These are phyloP conservation scores for Gilbertella persicaria DNA, from an alignment of 371 early-diverging fungal genomes.

Conservation along the genomic window DNA sequence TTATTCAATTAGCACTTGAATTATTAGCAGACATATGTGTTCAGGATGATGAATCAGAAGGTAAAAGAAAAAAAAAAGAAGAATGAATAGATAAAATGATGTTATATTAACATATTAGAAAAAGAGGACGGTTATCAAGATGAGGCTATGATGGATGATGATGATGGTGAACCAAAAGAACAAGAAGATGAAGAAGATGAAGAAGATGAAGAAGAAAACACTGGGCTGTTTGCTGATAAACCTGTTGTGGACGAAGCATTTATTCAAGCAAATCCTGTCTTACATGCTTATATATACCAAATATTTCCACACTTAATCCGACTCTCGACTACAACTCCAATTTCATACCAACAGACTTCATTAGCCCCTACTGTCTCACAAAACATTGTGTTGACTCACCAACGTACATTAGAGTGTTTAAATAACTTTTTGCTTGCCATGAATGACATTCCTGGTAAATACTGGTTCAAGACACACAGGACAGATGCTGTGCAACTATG, in stretches of 20 bases:
- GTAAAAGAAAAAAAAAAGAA: too few relatives aligned
- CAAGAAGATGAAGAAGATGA: conserved; percentile 3
- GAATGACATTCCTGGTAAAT: conserved; percentile 62
- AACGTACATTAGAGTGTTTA: conserved; percentile 71
- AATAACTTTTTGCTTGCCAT: conserved; percentile 76
- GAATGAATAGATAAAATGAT: too few relatives aligned
- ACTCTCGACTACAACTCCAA: conserved; percentile 55
- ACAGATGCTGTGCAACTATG: conserved; percentile 62
- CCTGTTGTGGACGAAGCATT: conserved; percentile 30
- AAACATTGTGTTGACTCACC: conserved; percentile 54
- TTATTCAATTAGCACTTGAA: conserved; percentile 79
- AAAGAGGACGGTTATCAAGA: conserved; percentile 10
- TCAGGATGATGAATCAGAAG: conserved; percentile 58
- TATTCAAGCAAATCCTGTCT: conserved; percentile 39
- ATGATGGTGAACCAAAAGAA: conserved; percentile 3
- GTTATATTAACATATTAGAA: too few relatives aligned
- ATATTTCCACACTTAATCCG: conserved; percentile 59
- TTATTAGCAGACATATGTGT: conserved; percentile 81
- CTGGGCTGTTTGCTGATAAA: conserved; percentile 34
- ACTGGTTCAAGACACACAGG: conserved; percentile 65
- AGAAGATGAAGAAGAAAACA: conserved; percentile 42
- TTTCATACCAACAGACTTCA: conserved; percentile 49
- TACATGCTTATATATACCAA: conserved; percentile 50
- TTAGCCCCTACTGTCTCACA: conserved; percentile 45
- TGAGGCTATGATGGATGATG: conserved; percentile 10